These are phyloP conservation scores for Paspalum notatum DNA, from an alignment of 176 grass and related monocot species.

Conservation along the genomic window DNA sequence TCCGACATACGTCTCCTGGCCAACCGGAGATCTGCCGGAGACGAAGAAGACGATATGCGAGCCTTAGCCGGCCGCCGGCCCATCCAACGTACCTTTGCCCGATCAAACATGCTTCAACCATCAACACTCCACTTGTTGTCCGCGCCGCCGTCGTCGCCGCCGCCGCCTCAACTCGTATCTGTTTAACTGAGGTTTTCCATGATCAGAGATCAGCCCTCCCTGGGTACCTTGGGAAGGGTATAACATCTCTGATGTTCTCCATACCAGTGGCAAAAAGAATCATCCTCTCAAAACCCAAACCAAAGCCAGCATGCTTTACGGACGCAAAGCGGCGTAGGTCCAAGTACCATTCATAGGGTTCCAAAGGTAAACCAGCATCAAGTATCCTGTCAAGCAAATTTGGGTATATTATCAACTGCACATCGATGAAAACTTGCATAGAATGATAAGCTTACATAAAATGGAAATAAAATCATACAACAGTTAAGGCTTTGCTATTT, in stretches of 20 bases:
- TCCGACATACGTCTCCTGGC: too few relatives aligned
- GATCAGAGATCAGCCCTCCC: slow-evolving; percentile 75
- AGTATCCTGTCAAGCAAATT: slow-evolving; percentile 49
- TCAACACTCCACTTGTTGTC: too few relatives aligned
- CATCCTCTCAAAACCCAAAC: slow-evolving; percentile 85
- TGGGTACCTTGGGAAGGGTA: slow-evolving; percentile 79
- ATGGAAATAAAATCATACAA: not conserved
- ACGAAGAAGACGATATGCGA: too few relatives aligned
- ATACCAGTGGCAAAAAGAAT: slow-evolving; percentile 81
- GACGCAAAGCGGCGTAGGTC: slow-evolving; percentile 69
- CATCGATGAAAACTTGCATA: not conserved
- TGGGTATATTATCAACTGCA: not conserved
- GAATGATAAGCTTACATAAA: not conserved
- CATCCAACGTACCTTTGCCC: too few relatives aligned
- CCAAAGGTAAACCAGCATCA: slow-evolving; percentile 59
- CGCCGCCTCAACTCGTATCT: too few relatives aligned
- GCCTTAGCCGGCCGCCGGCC: too few relatives aligned
- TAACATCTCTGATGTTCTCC: slow-evolving; percentile 82
- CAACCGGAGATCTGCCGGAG: too few relatives aligned
- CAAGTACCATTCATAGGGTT: slow-evolving; percentile 86
- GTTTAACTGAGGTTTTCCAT: too few relatives aligned
- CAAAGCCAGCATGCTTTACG: slow-evolving; percentile 84
- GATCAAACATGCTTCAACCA: too few relatives aligned
- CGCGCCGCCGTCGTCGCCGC: too few relatives aligned
- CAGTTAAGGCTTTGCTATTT: not conserved